Percentiles rank a stretch among this genome's conserved stretches.
Evolutionary conservation across 768 basidiomycete genomes (phyloP).

Genomic region (Mycena vitilis): DNA sequence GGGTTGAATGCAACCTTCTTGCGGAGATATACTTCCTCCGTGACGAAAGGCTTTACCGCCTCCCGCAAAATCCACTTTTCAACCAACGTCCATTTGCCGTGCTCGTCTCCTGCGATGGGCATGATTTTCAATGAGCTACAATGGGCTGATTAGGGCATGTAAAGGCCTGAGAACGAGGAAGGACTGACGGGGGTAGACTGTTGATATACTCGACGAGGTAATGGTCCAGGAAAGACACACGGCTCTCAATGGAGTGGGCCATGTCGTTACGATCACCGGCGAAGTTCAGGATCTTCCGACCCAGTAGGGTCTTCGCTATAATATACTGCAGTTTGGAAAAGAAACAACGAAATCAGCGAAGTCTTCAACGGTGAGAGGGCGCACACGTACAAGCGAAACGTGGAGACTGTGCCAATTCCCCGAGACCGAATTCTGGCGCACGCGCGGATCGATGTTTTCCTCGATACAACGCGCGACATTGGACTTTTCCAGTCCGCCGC

Average conservation of each 20-base stretch:
- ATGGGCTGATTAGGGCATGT: too few relatives aligned
- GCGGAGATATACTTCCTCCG: conserved; percentile 33
- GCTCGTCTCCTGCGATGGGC: conserved; percentile 8
- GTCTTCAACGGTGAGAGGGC: too few relatives aligned
- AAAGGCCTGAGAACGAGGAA: too few relatives aligned
- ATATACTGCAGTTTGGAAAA: conserved; percentile 9
- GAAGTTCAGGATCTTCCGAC: conserved; percentile 5
- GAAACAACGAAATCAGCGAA: too few relatives aligned
- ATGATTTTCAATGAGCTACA: conserved; percentile 19
- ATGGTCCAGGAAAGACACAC: conserved; percentile 31
- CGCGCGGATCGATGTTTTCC: conserved; percentile 18
- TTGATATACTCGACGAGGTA: background rate
- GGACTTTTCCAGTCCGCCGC: background rate
- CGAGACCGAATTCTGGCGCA: conserved; percentile 9
- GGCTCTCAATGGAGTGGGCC: conserved; percentile 30
- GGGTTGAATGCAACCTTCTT: conserved; percentile 30
- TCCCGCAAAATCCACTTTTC: conserved; percentile 38
- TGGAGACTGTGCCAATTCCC: conserved; percentile 32
- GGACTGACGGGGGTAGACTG: background rate
- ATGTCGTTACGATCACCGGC: conserved; percentile 32
- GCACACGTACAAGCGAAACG: too few relatives aligned
- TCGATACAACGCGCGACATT: conserved; percentile 9
- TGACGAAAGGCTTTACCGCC: conserved; percentile 35
- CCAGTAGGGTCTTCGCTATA: conserved; percentile 17
- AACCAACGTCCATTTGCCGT: conserved; percentile 25